These are phyloP conservation scores for Cyberlindnera meyerae DNA, from an alignment of 805 yeast species.

Conservation along the genomic window DNA sequence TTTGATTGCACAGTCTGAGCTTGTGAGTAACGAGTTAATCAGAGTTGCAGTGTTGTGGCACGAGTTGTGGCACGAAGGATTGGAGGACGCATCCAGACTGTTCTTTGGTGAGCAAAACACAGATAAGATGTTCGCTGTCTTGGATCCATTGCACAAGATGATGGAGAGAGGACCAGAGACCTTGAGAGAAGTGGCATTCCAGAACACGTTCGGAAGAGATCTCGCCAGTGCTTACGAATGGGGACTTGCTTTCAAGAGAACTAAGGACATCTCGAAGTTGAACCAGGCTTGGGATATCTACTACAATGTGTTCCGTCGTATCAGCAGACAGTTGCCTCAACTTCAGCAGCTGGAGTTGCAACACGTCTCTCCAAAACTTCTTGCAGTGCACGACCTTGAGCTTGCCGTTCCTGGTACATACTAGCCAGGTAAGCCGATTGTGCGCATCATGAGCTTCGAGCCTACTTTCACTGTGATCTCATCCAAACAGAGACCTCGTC, in stretches of 20 bases:
- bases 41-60: slow-evolving; percentile 96
- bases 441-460: slow-evolving; percentile 70
- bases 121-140: slow-evolving; percentile 86
- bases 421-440: slow-evolving; percentile 73
- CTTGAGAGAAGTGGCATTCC: slow-evolving; percentile 85
- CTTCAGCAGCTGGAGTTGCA: slow-evolving; percentile 81
- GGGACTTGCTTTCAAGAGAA: slow-evolving; percentile 79
- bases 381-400: slow-evolving; percentile 72
- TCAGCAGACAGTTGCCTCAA: slow-evolving; percentile 84
- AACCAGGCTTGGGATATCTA: slow-evolving; percentile 98
- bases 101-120: slow-evolving; percentile 93
- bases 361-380: slow-evolving; percentile 86
- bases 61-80: slow-evolving; percentile 96
- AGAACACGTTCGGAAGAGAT: slow-evolving; percentile 90
- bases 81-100: slow-evolving; percentile 92
- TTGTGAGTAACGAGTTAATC: slow-evolving; percentile 90
- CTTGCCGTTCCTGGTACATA: slow-evolving; percentile 95
- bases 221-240: slow-evolving; percentile 89
- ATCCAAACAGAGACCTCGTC: slow-evolving; percentile 94
- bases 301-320: slow-evolving; percentile 87
- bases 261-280: slow-evolving; percentile 80
- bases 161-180: slow-evolving; percentile 88
- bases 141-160: slow-evolving; percentile 85
- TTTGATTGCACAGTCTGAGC: slow-evolving; percentile 85
- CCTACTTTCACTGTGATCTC: slow-evolving; percentile 83